These are phyloP conservation scores for Coprinopsis strossmayeri DNA, from an alignment of 768 basidiomycete genomes.

Conservation along the genomic window DNA sequence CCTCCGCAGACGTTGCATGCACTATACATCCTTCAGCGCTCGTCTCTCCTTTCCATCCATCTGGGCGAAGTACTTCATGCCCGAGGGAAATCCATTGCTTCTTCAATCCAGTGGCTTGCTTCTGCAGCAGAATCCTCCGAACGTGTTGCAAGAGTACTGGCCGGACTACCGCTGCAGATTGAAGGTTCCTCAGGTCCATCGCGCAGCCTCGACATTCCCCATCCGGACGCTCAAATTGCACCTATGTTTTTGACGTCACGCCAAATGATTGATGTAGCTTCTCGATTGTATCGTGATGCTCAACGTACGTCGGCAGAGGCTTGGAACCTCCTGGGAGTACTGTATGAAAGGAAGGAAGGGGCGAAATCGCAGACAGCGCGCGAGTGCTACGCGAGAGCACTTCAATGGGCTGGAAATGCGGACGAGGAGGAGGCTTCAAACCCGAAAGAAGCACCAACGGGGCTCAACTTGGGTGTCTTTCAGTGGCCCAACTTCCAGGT, in stretches of 20 bases:
- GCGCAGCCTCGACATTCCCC: constrained; percentile 25
- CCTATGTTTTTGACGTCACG: constrained; percentile 38
- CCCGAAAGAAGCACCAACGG: constrained; percentile 46
- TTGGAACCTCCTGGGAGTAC: constrained; percentile 67
- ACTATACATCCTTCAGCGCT: constrained; percentile 63
- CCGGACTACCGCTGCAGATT: constrained; percentile 30
- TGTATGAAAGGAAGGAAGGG: constrained; percentile 42
- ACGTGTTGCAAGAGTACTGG: constrained; percentile 50
- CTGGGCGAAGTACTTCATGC: constrained; percentile 67
- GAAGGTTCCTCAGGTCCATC: background rate
- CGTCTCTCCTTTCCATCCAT: constrained; percentile 67
- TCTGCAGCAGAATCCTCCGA: constrained; percentile 65
- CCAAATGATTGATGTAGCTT: constrained; percentile 49
- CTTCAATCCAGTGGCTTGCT: constrained; percentile 50
- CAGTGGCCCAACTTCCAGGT: constrained; percentile 60
- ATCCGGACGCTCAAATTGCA: constrained; percentile 31
- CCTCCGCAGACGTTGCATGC: constrained; percentile 58
- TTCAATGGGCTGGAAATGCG: constrained; percentile 56
- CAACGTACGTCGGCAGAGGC: constrained; percentile 67
- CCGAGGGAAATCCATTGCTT: constrained; percentile 28
- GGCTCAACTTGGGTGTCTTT: constrained; percentile 55
- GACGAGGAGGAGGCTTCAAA: constrained; percentile 27
- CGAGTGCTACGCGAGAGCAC: constrained; percentile 61
- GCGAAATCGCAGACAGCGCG: constrained; percentile 36
- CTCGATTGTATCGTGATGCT: constrained; percentile 57